Percentiles rank a stretch among this genome's conserved stretches.
Conservation (phyloP, 2,329 filamentous ascomycete genomes). For the Neonectria punicea region DNA sequence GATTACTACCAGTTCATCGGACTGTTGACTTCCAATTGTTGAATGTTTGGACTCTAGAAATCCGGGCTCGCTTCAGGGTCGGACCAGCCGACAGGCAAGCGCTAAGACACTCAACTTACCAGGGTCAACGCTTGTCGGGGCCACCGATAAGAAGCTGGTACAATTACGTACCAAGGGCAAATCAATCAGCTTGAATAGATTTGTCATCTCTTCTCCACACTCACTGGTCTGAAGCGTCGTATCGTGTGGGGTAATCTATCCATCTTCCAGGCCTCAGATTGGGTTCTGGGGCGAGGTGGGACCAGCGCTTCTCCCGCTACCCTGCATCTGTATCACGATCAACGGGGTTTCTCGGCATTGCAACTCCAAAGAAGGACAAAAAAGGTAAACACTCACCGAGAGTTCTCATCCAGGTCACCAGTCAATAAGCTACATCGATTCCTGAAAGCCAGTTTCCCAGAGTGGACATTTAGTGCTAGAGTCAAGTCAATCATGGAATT, state of each 20-base stretch:
- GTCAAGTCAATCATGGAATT: not conserved
- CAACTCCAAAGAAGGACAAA: not conserved
- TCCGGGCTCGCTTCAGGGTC: not conserved
- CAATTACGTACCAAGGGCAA: not conserved
- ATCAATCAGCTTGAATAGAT: not conserved
- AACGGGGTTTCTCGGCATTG: not conserved
- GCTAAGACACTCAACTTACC: not conserved
- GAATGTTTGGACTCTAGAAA: not conserved
- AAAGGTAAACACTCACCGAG: too few relatives aligned
- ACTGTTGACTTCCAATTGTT: not conserved
- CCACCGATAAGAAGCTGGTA: not conserved
- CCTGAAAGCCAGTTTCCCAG: not conserved
- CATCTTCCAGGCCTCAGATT: too few relatives aligned
- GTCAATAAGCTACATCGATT: not conserved
- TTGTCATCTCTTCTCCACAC: too few relatives aligned
- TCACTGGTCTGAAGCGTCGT: not conserved
- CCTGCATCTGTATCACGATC: not conserved
- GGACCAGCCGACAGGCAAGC: not conserved
- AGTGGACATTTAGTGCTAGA: too few relatives aligned
- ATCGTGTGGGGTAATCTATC: not conserved
- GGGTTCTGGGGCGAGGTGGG: too few relatives aligned
- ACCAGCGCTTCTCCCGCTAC: not conserved
- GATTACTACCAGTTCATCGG: not conserved
- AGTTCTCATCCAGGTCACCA: too few relatives aligned
- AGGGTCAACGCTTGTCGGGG: not conserved